phyloP scores from a whole-genome alignment of 495 filamentous ascomycete species.

The Penicillium soppii region DNA sequence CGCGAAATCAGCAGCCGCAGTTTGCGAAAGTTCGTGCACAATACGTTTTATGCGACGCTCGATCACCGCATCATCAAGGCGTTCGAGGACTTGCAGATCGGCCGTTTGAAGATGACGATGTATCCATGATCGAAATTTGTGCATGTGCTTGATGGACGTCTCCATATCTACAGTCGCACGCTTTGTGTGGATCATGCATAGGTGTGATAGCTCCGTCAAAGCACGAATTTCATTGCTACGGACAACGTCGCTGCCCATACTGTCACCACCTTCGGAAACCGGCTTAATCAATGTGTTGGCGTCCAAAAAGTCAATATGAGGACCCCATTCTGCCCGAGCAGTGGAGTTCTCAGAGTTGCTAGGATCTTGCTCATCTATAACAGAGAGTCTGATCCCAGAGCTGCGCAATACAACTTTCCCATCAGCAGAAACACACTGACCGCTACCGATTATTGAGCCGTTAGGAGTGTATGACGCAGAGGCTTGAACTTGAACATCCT shows the following conservation, averaged over 20 bases:
- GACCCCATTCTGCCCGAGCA: conserved; percentile 13
- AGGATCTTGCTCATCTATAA: conserved; percentile 8
- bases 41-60: background rate
- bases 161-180: background rate
- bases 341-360: background rate
- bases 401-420: conserved; percentile 7
- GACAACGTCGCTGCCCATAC: too few species aligned
- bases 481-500: conserved; percentile 1
- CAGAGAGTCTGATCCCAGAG: conserved; percentile 8
- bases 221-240: background rate
- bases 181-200: conserved; percentile 18
- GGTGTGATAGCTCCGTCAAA: conserved; percentile 1
- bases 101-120: conserved; percentile 2
- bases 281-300: conserved; percentile 13
- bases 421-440: conserved; percentile 1
- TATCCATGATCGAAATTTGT: conserved; percentile 12
- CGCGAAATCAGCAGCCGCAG: background rate
- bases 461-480: conserved; percentile 12
- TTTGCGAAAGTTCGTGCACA: background rate
- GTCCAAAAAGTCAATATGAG: conserved; percentile 17
- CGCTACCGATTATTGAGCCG: conserved; percentile 1
- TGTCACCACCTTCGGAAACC: too few species aligned
- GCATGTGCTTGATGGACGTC: conserved; percentile 8
- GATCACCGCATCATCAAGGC: conserved; percentile 1
- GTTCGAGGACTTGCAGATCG: background rate